Percentiles rank a stretch among this genome's conserved stretches.
Conservation (phyloP, 495 filamentous ascomycete species). For the Collariella sp. region DNA sequence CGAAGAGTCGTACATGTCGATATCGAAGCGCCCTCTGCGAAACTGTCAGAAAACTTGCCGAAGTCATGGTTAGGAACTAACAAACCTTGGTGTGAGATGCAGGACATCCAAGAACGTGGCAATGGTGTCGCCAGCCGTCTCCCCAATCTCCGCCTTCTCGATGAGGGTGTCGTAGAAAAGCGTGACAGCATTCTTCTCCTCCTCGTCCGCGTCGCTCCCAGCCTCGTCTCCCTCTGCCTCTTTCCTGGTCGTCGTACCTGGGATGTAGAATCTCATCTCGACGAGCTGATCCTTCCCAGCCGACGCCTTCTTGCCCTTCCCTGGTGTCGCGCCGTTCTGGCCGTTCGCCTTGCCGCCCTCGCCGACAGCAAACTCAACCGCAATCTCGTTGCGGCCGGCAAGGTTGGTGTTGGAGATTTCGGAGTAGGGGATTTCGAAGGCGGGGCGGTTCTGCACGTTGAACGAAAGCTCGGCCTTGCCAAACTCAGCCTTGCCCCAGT, state of each 20-base stretch:
- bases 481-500: constrained; percentile 98
- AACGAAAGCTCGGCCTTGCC: constrained; percentile 90
- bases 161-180: constrained; percentile 95
- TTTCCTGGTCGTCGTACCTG: constrained; percentile 79
- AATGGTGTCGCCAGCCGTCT: constrained; percentile 93
- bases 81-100: constrained; percentile 90
- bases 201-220: constrained; percentile 57
- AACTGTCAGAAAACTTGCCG: constrained; percentile 24
- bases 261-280: constrained; percentile 98
- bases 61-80: constrained; percentile 1
- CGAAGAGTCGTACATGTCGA: constrained; percentile 98
- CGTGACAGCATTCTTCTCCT: constrained; percentile 88
- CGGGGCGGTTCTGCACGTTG: constrained; percentile 92
- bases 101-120: constrained; percentile 96
- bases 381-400: constrained; percentile 95
- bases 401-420: constrained; percentile 98
- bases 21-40: constrained; percentile 91
- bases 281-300: constrained; percentile 87
- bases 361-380: constrained; percentile 78
- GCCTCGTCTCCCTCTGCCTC: constrained; percentile 68
- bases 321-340: constrained; percentile 66
- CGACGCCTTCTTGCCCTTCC: constrained; percentile 77
- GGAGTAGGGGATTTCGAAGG: constrained; percentile 95
- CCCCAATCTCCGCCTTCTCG: constrained; percentile 98
- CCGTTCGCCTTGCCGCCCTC: constrained; percentile 61